Conservation (phyloP, 129 eudicot species). For the Calendula officinalis region DNA sequence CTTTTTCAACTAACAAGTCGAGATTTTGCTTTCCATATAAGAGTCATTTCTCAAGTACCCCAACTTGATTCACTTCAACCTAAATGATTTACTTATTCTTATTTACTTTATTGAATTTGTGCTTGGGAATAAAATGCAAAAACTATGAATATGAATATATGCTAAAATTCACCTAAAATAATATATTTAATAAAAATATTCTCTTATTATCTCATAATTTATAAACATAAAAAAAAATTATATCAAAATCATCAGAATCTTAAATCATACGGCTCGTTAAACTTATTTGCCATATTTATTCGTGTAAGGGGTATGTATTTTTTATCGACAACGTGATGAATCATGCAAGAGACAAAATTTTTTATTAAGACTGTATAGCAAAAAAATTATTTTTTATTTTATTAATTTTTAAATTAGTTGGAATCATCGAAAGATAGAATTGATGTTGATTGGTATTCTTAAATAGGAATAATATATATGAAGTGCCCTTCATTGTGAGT, state of each 20-base stretch:
- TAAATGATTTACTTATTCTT: slow-evolving; percentile 33
- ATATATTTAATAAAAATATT: slow-evolving; percentile 24
- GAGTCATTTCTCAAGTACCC: slow-evolving; percentile 1
- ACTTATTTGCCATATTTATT: slow-evolving; percentile 8
- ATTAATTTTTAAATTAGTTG: slow-evolving; percentile 40
- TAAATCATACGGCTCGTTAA: slow-evolving; percentile 20
- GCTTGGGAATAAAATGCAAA: slow-evolving; percentile 39
- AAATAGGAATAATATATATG: slow-evolving; percentile 39
- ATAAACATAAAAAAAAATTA: not conserved
- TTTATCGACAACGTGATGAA: slow-evolving; percentile 23
- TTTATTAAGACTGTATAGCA: not conserved
- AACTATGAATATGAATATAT: slow-evolving; percentile 37
- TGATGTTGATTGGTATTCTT: slow-evolving; percentile 45
- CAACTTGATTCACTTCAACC: slow-evolving; percentile 24
- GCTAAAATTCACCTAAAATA: slow-evolving; percentile 25
- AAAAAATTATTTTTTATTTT: slow-evolving; percentile 8
- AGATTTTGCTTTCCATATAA: not conserved
- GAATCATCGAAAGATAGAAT: slow-evolving; percentile 35
- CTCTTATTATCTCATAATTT: slow-evolving; percentile 28
- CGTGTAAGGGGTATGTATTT: not conserved
- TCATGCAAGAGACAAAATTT: slow-evolving; percentile 25
- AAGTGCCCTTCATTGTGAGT: slow-evolving; percentile 34
- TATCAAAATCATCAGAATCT: slow-evolving; percentile 14
- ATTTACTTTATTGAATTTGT: slow-evolving; percentile 33
- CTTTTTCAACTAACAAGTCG: slow-evolving; percentile 7